Conservation (phyloP, 345 rosid species). For the Murraya paniculata region DNA sequence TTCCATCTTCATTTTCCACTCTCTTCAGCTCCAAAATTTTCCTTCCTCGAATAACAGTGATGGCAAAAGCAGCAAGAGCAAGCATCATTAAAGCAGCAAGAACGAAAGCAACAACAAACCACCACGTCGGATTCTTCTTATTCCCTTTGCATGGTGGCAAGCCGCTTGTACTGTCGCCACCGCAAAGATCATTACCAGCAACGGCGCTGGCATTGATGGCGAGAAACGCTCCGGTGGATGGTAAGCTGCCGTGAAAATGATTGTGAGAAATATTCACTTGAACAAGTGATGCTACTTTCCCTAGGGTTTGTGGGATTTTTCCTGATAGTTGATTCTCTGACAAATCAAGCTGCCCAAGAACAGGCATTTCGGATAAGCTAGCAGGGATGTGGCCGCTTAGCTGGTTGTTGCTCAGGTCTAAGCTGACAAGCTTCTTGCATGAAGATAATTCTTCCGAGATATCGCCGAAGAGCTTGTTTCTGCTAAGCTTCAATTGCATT, state of each 20-base stretch:
- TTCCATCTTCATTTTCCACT: conserved; percentile 63
- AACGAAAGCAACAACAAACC: conserved; percentile 43
- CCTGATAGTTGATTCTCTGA: conserved; percentile 70
- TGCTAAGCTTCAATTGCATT: conserved; percentile 55
- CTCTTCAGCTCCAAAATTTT: conserved; percentile 39
- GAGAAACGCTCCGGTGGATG: conserved; percentile 68
- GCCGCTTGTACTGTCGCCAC: conserved; percentile 34
- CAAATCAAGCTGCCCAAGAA: conserved; percentile 74
- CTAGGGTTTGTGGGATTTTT: conserved; percentile 50
- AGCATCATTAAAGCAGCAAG: conserved; percentile 37
- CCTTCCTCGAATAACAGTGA: conserved; percentile 32
- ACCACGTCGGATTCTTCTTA: conserved; percentile 41
- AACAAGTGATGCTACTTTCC: conserved; percentile 48
- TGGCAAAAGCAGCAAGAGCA: conserved; percentile 26
- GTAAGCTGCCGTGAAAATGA: conserved; percentile 61
- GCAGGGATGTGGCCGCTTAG: conserved; percentile 61
- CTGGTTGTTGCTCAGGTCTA: conserved; percentile 77
- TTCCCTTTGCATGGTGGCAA: conserved; percentile 54
- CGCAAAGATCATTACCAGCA: conserved; percentile 67
- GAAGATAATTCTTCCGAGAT: conserved; percentile 69
- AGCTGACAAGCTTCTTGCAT: conserved; percentile 65
- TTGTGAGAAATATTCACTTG: conserved; percentile 69
- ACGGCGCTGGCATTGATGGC: conserved; percentile 72
- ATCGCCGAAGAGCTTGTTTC: conserved; percentile 55
- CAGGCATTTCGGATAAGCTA: conserved; percentile 45